Conservation (phyloP, 495 filamentous ascomycete genomes). For the Aspergillus ostianus region DNA sequence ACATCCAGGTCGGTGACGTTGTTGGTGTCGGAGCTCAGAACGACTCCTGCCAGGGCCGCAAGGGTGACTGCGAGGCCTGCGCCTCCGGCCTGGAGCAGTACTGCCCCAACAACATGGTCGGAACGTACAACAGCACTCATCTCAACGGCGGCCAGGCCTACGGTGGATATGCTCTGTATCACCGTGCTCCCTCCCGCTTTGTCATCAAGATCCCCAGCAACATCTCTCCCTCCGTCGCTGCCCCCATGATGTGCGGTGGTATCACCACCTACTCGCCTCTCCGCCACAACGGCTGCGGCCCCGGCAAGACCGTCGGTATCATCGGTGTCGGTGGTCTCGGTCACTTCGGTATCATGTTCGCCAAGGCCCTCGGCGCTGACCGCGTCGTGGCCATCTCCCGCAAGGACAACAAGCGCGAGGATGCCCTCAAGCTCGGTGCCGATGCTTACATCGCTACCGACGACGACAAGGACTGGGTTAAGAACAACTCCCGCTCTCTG, state of each 20-base stretch:
- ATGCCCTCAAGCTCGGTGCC: conserved; percentile 54
- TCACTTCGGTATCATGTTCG: conserved; percentile 55
- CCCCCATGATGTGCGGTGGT: conserved; percentile 78
- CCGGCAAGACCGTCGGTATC: conserved; percentile 73
- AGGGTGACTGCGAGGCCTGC: conserved; percentile 63
- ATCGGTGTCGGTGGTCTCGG: conserved; percentile 76
- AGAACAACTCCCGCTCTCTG: conserved; percentile 54
- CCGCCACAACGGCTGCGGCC: conserved; percentile 63
- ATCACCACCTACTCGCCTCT: conserved; percentile 70
- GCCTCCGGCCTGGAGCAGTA: conserved; percentile 55
- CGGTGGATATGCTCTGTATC: conserved; percentile 64
- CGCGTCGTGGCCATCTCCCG: conserved; percentile 72
- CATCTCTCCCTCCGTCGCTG: conserved; percentile 50
- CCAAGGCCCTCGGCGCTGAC: conserved; percentile 63
- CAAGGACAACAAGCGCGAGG: conserved; percentile 57
- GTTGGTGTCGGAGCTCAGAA: conserved; percentile 79
- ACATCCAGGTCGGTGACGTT: conserved; percentile 72
- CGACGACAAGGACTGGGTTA: conserved; percentile 67
- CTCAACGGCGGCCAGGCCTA: conserved; percentile 53
- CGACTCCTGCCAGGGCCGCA: conserved; percentile 54
- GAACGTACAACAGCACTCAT: conserved; percentile 21
- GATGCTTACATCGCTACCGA: conserved; percentile 72
- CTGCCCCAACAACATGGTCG: conserved; percentile 52
- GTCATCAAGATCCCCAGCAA: conserved; percentile 69
- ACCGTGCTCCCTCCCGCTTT: conserved; percentile 66